Evolutionary conservation across 169 alveolate genomes (phyloP).

Genomic region (Toxoplasma gondii): DNA sequence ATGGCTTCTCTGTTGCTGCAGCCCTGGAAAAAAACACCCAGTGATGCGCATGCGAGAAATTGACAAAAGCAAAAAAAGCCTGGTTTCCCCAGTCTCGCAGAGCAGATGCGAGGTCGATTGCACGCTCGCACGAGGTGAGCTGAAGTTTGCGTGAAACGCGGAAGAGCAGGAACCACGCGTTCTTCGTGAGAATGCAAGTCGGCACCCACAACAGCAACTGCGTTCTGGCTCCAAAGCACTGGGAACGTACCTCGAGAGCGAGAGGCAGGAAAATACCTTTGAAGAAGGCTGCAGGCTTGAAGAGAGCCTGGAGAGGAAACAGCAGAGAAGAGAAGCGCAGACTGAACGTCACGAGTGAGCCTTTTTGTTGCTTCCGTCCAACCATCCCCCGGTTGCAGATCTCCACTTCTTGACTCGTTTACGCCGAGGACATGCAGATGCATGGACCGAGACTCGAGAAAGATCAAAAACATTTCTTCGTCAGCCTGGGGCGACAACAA

Average conservation of each 20-base stretch:
- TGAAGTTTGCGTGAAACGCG: background rate
- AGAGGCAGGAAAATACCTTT: slow-evolving; percentile 93
- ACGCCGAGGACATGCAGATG: background rate
- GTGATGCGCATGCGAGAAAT: background rate
- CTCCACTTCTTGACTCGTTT: background rate
- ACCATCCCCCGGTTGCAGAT: background rate
- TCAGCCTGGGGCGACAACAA: slow-evolving; percentile 53
- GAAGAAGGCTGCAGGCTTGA: slow-evolving; percentile 95
- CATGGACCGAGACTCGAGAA: background rate
- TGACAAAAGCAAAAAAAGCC: background rate
- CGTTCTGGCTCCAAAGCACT: no score
- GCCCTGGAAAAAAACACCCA: slow-evolving; percentile 19
- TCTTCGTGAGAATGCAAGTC: background rate
- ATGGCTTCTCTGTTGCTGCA: slow-evolving; percentile 92
- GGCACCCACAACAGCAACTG: background rate
- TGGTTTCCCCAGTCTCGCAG: background rate
- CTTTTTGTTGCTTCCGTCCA: background rate
- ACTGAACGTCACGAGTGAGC: background rate
- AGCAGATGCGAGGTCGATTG: background rate
- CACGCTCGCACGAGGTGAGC: background rate
- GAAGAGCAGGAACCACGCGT: no score
- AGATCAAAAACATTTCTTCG: background rate
- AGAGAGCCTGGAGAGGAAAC: slow-evolving; percentile 71
- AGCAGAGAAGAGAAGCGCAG: background rate
- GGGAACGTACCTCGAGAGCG: slow-evolving; percentile 49